A percentile compares a stretch with the other conserved stretches of the same genome.
Evolutionary conservation across 2,329 filamentous ascomycete genomes (phyloP).

Genomic region (Pseudogymnoascus sp.): DNA sequence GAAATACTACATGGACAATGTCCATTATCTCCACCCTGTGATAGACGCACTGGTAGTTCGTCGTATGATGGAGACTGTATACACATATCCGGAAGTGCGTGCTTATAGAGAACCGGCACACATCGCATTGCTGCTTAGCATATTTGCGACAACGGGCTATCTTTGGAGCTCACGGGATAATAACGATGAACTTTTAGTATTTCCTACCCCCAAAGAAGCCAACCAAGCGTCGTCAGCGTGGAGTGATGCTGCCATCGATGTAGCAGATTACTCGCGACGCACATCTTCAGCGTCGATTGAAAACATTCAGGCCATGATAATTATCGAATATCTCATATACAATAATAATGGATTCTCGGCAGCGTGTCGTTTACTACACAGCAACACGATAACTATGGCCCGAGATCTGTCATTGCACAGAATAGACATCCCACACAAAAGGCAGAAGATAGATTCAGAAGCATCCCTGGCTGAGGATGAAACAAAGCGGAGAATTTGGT

Average conservation of each 20-base stretch:
- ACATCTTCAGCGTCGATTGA: slow-evolving; percentile 27
- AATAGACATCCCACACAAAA: slow-evolving; percentile 20
- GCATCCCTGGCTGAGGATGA: slow-evolving; percentile 28
- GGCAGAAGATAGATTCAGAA: slow-evolving; percentile 14
- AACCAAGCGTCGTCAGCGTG: slow-evolving; percentile 26
- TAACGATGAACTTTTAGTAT: background rate
- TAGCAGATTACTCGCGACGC: slow-evolving; percentile 29
- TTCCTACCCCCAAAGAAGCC: slow-evolving; percentile 20
- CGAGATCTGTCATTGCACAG: slow-evolving; percentile 19
- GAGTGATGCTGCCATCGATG: slow-evolving; percentile 27
- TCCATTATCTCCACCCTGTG: background rate
- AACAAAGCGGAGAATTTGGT: slow-evolving; percentile 33
- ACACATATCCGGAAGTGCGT: background rate
- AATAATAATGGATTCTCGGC: slow-evolving; percentile 31
- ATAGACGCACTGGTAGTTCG: background rate
- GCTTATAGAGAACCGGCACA: background rate
- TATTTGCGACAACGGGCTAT: slow-evolving; percentile 1
- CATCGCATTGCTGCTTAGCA: background rate
- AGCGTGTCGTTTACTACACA: slow-evolving; percentile 28
- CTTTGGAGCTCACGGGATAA: background rate
- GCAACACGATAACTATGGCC: slow-evolving; percentile 26
- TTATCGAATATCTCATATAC: slow-evolving; percentile 29
- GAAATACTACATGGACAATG: background rate
- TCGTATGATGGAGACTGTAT: background rate
- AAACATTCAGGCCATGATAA: slow-evolving; percentile 31